phyloP scores from a whole-genome alignment of 176 grass and related monocot genomes.

The Carex littledalei region DNA sequence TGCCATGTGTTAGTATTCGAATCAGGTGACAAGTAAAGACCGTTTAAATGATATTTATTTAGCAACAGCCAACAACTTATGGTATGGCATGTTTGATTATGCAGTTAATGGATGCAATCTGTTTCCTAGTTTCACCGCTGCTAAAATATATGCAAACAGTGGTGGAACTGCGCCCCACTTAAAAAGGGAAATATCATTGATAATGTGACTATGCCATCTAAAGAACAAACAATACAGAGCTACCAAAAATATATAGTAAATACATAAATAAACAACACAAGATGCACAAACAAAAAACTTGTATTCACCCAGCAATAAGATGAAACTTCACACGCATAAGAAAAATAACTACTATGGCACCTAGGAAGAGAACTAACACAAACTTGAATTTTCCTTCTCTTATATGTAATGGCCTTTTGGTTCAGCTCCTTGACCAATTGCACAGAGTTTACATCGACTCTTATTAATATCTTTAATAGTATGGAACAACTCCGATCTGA shows the following conservation, averaged over 20 bases:
- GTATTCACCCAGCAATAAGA: not conserved
- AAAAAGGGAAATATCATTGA: not conserved
- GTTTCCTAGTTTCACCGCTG: not conserved
- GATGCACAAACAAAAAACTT: not conserved
- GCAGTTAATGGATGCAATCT: not conserved
- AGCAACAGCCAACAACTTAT: not conserved
- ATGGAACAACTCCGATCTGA: not conserved
- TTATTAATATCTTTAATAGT: not conserved
- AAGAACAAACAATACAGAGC: not conserved
- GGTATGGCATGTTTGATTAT: not conserved
- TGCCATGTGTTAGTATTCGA: not conserved
- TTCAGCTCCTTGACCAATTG: too few relatives aligned
- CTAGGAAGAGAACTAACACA: not conserved
- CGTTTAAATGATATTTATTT: not conserved
- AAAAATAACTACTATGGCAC: not conserved
- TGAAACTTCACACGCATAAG: not conserved
- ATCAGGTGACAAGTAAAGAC: not conserved
- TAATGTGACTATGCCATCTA: not conserved
- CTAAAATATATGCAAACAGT: not conserved
- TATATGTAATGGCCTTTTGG: too few relatives aligned
- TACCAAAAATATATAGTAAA: not conserved
- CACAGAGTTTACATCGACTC: not conserved
- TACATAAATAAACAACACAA: not conserved
- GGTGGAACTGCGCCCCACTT: not conserved
- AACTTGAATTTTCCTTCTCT: not conserved